Evolutionary conservation across 2,329 filamentous ascomycete species (phyloP), one percentile per base, ranked within the genome.

Genomic region (Tolypocladium cylindrosporum): DNA sequence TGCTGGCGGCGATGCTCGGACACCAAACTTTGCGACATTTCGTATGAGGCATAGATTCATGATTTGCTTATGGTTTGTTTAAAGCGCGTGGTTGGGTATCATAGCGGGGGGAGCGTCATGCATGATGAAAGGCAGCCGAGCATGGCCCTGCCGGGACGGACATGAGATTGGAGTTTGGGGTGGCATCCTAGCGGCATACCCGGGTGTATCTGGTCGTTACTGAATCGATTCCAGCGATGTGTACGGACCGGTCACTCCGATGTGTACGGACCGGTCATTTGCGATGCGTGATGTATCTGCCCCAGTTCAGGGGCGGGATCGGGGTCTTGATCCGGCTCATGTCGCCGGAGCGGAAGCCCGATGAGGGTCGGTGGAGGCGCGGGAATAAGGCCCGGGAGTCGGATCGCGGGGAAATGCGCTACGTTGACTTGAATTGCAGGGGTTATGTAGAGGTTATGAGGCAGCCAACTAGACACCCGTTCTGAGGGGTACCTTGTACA

Each of bases 1-100:
- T 70, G 27, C 57, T 73, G 59, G 63, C 60, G 4, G 57, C 61
- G 7, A 72, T 72, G 70, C 58, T 72, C n/a, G 68, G 61, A 1
- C 71, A 72, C 45, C 67, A 69, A 58, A 45, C 58, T 14, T 11
- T 60, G 53, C 58, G 50, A 34, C 41, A 19, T 9, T 16, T 53
- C 6, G 16, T 41, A 50, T 56, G 55, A 56, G 21, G 27, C 9
- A 27, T 13, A 8, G 5, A n/a, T 55, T 36, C 6, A 37, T 19
- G 19, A 37, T 36, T 8, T 34, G 13, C 27, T 27, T 39, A 7
- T 43, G 10, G 10, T n/a, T 55, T 41, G 31, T 36, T 13, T 43
- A 42, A 13, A 43, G 53, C 53, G 53, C 2, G 42, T 7, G 53
- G 53, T 55, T 42, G 48, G 31, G 19, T 14, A 51, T 52, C 48